Percentiles rank a stretch among this genome's conserved stretches.
Conservation (phyloP, 163 green algal genomes). For the Coccomyxa subellipsoidea region DNA sequence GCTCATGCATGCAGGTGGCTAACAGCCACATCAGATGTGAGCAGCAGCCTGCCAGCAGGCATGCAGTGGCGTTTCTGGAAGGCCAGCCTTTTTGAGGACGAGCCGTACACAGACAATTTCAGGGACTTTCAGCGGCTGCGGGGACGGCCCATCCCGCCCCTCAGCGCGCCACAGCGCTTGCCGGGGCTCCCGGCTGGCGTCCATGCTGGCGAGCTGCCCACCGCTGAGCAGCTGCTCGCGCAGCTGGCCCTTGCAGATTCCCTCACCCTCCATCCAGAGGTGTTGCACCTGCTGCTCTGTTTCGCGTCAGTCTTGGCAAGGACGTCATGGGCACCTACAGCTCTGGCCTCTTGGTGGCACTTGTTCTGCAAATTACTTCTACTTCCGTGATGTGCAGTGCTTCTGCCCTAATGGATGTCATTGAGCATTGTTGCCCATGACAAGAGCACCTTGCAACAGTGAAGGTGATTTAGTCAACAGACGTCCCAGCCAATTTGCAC, state of each 20-base stretch:
- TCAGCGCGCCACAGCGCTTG: neutral
- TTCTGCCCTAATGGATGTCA: too few species aligned
- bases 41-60: conserved; percentile 12
- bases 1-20: conserved; percentile 8
- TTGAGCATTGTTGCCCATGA: too few species aligned
- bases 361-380: too few species aligned
- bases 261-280: neutral
- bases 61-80: conserved; percentile 18
- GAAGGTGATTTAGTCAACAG: too few species aligned
- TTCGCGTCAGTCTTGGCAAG: too few species aligned
- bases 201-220: neutral
- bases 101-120: conserved; percentile 23
- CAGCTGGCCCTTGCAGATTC: neutral
- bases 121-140: conserved; percentile 11
- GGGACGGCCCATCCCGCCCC: neutral
- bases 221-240: neutral
- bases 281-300: neutral
- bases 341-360: too few species aligned
- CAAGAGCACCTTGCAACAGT: too few species aligned
- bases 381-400: too few species aligned
- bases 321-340: too few species aligned
- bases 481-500: too few species aligned
- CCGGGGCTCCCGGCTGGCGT: neutral
- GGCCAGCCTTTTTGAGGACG: conserved; percentile 9
- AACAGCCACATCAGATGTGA: conserved; percentile 6